phyloP scores from a whole-genome alignment of 1,139 yeast genomes.

The Suhomyces maxii region DNA sequence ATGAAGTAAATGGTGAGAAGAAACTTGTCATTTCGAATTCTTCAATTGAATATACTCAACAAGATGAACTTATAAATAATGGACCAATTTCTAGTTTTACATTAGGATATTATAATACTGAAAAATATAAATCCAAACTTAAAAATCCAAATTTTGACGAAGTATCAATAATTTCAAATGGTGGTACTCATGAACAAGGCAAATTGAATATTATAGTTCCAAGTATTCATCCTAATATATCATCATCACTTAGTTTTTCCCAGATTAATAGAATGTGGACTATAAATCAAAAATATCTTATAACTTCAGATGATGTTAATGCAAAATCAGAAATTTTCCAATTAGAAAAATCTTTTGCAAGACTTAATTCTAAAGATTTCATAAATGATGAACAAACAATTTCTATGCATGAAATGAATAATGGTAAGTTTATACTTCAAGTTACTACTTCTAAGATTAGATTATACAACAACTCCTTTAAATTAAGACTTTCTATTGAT shows the following conservation, averaged over 20 bases:
- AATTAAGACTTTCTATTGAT: conserved; percentile 35
- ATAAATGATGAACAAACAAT: conserved; percentile 65
- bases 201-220: conserved; percentile 63
- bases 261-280: conserved; percentile 80
- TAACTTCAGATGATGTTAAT: conserved; percentile 70
- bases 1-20: conserved; percentile 24
- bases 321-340: conserved; percentile 72
- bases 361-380: conserved; percentile 64
- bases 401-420: conserved; percentile 61
- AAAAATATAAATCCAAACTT: conserved; percentile 57
- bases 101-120: conserved; percentile 60
- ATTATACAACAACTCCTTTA: conserved; percentile 65
- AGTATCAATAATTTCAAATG: conserved; percentile 65
- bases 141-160: conserved; percentile 68
- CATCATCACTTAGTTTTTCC: conserved; percentile 71
- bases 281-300: conserved; percentile 52
- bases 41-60: conserved; percentile 38
- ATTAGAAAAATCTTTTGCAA: conserved; percentile 65
- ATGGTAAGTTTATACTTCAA: conserved; percentile 67
- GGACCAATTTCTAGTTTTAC: conserved; percentile 79
- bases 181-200: conserved; percentile 62
- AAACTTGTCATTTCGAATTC: conserved; percentile 29
- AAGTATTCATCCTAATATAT: conserved; percentile 62
- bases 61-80: conserved; percentile 60
- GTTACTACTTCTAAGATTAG: conserved; percentile 67